A percentile compares a stretch with the other conserved stretches of the same genome.
Evolutionary conservation across 805 yeast genomes (phyloP).

Genomic region (Maudiozyma barnettii): DNA sequence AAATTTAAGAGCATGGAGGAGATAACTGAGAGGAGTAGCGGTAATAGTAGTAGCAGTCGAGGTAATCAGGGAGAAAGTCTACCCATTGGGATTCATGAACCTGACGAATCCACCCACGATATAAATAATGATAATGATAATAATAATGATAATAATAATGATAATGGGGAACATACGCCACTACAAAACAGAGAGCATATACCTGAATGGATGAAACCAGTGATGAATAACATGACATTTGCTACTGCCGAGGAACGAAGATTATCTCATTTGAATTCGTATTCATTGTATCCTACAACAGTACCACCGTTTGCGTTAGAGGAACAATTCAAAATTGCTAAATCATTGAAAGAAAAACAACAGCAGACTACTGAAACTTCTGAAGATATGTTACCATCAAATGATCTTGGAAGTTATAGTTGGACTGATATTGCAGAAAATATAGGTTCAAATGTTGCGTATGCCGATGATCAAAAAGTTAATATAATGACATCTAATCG

Average conservation of each 20-base stretch:
- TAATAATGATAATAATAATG: background rate
- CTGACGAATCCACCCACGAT: too few species aligned
- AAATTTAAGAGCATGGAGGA: too few species aligned
- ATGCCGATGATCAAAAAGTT: slow-evolving; percentile 9
- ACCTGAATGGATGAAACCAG: background rate
- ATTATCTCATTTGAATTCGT: slow-evolving; percentile 18
- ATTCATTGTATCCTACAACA: slow-evolving; percentile 34
- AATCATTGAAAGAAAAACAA: background rate
- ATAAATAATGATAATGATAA: background rate
- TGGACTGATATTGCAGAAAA: slow-evolving; percentile 44
- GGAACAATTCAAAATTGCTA: slow-evolving; percentile 21
- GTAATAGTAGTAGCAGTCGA: too few species aligned
- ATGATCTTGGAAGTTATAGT: slow-evolving; percentile 29
- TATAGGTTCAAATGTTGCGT: slow-evolving; percentile 24
- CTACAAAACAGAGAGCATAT: background rate
- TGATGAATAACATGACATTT: background rate
- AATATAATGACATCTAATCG: background rate
- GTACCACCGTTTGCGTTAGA: slow-evolving; percentile 62
- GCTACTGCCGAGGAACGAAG: background rate
- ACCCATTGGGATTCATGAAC: background rate
- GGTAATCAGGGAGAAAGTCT: too few species aligned
- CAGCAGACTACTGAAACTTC: slow-evolving; percentile 4
- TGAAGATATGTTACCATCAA: slow-evolving; percentile 31
- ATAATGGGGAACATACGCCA: background rate
- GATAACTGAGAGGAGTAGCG: too few species aligned